Percentiles rank a stretch among this genome's conserved stretches.
Evolutionary conservation across 1,284 basidiomycete genomes (phyloP).

Genomic region (Ustilago hordei): DNA sequence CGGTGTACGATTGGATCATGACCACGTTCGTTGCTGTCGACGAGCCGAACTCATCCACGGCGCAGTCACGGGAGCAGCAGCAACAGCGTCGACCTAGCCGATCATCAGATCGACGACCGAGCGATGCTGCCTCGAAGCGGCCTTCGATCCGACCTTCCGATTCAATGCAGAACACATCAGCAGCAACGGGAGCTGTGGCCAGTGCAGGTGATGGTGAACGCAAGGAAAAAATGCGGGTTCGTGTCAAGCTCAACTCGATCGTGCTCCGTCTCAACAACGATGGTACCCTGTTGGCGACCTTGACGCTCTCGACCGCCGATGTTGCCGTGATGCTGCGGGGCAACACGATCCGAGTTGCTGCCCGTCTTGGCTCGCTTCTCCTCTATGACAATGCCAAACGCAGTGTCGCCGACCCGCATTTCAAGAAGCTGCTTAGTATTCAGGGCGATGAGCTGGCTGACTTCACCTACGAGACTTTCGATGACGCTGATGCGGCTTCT

Average conservation of each 20-base stretch:
- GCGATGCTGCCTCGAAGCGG: constrained; percentile 38
- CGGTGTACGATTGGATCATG: constrained; percentile 97
- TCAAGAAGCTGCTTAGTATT: constrained; percentile 90
- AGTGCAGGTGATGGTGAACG: constrained; percentile 33
- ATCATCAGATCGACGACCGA: constrained; percentile 44
- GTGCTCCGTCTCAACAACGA: constrained; percentile 87
- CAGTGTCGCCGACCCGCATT: constrained; percentile 74
- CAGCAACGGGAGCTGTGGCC: constrained; percentile 6
- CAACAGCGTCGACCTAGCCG: constrained; percentile 38
- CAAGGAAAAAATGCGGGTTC: constrained; percentile 81
- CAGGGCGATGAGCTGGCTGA: constrained; percentile 95
- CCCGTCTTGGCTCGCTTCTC: constrained; percentile 85
- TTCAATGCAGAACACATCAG: constrained; percentile 20
- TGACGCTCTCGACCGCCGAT: constrained; percentile 91
- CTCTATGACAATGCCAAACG: constrained; percentile 81
- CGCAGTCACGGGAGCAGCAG: constrained; percentile 17
- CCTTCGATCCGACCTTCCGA: constrained; percentile 35
- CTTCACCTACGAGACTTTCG: constrained; percentile 93
- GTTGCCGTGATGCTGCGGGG: constrained; percentile 82
- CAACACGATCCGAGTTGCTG: constrained; percentile 83
- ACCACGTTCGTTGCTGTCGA: constrained; percentile 71
- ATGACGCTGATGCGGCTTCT: constrained; percentile 73
- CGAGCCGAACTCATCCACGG: constrained; percentile 13
- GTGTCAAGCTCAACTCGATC: constrained; percentile 87
- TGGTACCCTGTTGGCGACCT: constrained; percentile 80